A percentile compares a stretch with the other conserved stretches of the same genome.
Conservation (phyloP, 345 rosid species). For the Eucalyptus rudis region DNA sequence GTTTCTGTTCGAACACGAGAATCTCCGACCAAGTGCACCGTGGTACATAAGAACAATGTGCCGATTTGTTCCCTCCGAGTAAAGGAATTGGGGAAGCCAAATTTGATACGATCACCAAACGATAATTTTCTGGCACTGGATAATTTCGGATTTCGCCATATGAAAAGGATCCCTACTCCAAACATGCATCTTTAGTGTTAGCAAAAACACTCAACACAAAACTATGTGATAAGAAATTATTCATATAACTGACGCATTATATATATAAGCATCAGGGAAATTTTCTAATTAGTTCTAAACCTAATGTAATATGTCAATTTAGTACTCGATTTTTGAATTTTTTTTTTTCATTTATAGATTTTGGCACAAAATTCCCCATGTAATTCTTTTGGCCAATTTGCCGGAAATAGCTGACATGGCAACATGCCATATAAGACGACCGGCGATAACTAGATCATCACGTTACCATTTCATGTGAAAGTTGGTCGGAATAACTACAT, state of each 20-base stretch:
- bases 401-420: fast-evolving
- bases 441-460: fast-evolving
- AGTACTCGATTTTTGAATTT: not conserved
- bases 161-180: not conserved
- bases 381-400: not conserved
- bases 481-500: fast-evolving
- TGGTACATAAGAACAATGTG: not conserved
- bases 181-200: not conserved
- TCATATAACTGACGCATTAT: not conserved
- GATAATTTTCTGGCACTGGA: not conserved
- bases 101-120: not conserved
- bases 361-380: not conserved
- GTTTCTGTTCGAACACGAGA: not conserved
- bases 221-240: not conserved
- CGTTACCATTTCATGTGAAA: not conserved
- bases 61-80: not conserved
- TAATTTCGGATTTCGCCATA: not conserved
- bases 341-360: not conserved
- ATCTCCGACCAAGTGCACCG: not conserved
- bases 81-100: not conserved
- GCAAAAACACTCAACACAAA: not conserved
- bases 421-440: not conserved
- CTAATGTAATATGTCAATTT: not conserved
- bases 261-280: not conserved
- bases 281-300: not conserved